Evolutionary conservation across 163 green algal species (phyloP), one percentile per base, ranked within the genome.

Genomic region (Chloromonas sp.): DNA sequence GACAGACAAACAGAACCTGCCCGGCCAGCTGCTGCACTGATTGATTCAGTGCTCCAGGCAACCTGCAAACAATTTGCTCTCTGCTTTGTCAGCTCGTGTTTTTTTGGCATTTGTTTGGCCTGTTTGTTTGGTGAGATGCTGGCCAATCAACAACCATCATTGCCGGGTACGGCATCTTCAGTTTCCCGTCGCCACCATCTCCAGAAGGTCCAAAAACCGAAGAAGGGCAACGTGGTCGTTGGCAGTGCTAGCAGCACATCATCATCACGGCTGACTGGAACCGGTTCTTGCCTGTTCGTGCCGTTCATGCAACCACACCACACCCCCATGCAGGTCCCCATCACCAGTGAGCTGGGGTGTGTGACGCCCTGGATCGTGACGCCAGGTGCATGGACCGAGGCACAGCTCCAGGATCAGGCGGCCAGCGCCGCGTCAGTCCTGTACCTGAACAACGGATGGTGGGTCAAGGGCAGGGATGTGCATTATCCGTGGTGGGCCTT

Each of bases 301-400:
- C 36, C 36, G 36, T 36, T 36, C 36, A 36, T 36, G 36, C 36
- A 36, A 36, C 36, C 36, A 36, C 36, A 36, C 36, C 36, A 36
- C 36, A 36, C 36, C 36, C 36, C 36, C 36, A 36, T 58, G 2
- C 86, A 89, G 86, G 88, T 89, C 36, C 88, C 88, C 61, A 88
- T 91, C 59, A 88, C 85, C 59, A 84, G 62, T 60, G 88, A 91
- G 85, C 85, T 91, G 66, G 88, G 88, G 82, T 87, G 85, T 62
- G 60, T 91, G 14, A 87, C 88, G 3, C 88, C 88, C 70, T 84
- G 82, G 70, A 87, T 91, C 36, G 60, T 82, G 11, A 82, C 36
- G 14, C 79, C 79, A 60, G 79, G 79, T 36, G 8, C 3, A 3
- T 91, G 82, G 83, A 89, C 81, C 57, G 36, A 60, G 70, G 15